Conservation (phyloP, 192 early-diverging fungal species). For the Mortierella antarctica region DNA sequence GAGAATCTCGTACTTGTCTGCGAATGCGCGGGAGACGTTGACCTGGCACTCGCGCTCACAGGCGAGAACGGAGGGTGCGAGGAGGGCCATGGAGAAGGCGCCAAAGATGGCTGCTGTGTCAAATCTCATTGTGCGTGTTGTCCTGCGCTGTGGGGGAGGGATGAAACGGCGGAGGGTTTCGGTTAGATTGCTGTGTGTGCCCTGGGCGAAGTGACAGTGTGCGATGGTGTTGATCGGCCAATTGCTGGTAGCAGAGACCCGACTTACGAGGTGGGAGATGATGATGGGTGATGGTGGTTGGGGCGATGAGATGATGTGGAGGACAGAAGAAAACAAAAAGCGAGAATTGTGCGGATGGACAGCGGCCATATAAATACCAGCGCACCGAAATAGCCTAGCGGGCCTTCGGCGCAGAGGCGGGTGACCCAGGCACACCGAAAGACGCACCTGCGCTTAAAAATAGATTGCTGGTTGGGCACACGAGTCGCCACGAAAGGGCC, state of each 20-base stretch:
- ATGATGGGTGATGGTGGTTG: not conserved
- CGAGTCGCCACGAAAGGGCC: too few species aligned
- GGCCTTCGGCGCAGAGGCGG: too few species aligned
- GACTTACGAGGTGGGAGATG: not conserved
- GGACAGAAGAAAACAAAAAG: constrained; percentile 3
- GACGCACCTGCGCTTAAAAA: too few species aligned
- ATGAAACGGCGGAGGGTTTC: too few species aligned
- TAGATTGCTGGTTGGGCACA: too few species aligned
- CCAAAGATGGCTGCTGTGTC: constrained; percentile 27
- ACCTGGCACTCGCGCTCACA: constrained; percentile 65
- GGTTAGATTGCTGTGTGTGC: too few species aligned
- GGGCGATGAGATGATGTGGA: not conserved
- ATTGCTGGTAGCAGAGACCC: not conserved
- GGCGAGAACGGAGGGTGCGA: constrained; percentile 43
- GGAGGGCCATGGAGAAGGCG: constrained; percentile 34
- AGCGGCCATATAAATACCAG: not conserved
- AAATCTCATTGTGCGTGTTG: constrained; percentile 37
- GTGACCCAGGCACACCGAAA: too few species aligned
- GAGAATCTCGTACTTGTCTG: constrained; percentile 52
- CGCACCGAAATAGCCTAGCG: too few species aligned
- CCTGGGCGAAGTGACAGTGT: too few species aligned
- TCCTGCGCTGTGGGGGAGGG: not conserved
- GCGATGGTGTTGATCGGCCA: too few species aligned
- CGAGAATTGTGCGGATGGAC: constrained; percentile 10
- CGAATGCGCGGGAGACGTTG: constrained; percentile 60